Base-by-base conservation (phyloP, 202 grass and related monocot genomes). In the Setaria viridis region DNA sequence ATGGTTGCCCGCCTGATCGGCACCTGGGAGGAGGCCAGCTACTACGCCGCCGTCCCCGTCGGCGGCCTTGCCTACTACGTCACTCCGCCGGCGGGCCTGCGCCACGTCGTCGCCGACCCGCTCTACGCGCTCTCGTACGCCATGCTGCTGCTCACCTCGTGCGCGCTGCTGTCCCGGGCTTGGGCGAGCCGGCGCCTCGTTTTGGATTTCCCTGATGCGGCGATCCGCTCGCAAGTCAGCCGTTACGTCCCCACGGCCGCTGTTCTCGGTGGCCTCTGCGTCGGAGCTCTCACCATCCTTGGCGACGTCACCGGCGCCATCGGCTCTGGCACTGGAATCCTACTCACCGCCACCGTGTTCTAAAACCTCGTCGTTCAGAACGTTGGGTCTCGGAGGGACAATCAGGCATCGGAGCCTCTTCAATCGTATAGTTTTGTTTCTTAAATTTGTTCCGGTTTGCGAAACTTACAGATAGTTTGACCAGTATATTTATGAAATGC, bases 71-170 rank as follows among this genome's bases (percentile, higher is more conserved):
- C 42, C 42, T 71, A 71, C 21, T 47, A 71, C 42, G 42, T 71
- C 68, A 71, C 42, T 0, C 68, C n/a, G 20, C 67, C 67, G 10
- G 9, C 67, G 16, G 21, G 41, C 20, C 5, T 25, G 39, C 4
- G 39, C 39, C 39, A 41, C 39, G 39, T 41, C 3, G 10, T 15
- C 41, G 41, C 20, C 67, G 67, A 21, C 67, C 41, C 41, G 67
- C 4, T 70, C 41, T 55, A 76, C 53, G 17, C 34, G 17, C 53
- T 76, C 17, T 9, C 11, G 32, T 77, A 77, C 74, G n/a, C 54
- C 55, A 6, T 10, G 55, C n/a, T 77, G 55, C 74, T 77, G 20
- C 74, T 77, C 9, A 13, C 57, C 41, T 78, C 76, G 41, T 78
- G 56, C 21, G 57, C 76, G 41, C 7, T 78, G 2, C 41, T 78